These are phyloP conservation scores for Rhizophora mangle DNA, from an alignment of 345 rosid species.

Conservation along the genomic window DNA sequence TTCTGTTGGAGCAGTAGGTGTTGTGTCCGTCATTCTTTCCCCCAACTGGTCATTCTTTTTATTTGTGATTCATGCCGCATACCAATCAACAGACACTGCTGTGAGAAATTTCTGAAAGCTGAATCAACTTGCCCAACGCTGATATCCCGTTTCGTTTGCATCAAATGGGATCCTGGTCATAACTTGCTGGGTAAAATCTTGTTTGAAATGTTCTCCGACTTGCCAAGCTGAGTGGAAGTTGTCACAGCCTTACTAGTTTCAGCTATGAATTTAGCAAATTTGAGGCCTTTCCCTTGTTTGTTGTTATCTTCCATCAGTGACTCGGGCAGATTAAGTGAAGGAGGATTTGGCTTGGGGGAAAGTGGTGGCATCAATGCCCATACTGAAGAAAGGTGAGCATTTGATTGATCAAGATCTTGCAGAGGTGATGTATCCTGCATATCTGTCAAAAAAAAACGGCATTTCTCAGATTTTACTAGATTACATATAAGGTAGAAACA, in stretches of 20 bases:
- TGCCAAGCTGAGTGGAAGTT: slow-evolving; percentile 25
- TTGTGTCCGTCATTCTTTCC: too few species aligned
- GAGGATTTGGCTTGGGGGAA: slow-evolving; percentile 51
- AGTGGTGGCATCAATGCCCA: slow-evolving; percentile 86
- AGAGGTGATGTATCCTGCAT: slow-evolving; percentile 47
- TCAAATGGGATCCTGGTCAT: slow-evolving; percentile 33
- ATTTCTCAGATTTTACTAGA: slow-evolving; percentile 3
- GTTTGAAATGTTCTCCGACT: slow-evolving; percentile 29
- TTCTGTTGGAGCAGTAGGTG: too few species aligned
- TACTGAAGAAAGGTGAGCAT: slow-evolving; percentile 55
- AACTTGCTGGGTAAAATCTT: slow-evolving; percentile 52
- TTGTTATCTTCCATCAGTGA: slow-evolving; percentile 37
- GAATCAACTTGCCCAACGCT: background rate
- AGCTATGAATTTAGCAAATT: slow-evolving; percentile 73
- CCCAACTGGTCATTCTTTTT: too few species aligned
- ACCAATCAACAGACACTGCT: background rate
- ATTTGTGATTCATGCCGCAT: background rate
- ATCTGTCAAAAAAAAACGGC: slow-evolving; percentile 34
- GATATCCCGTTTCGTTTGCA: background rate
- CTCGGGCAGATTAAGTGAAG: slow-evolving; percentile 40
- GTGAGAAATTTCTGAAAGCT: background rate
- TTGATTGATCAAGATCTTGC: slow-evolving; percentile 61
- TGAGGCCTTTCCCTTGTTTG: slow-evolving; percentile 64
- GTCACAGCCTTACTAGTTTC: slow-evolving; percentile 48
- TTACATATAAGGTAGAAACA: background rate